These are phyloP conservation scores for Microthlaspi erraticum DNA, from an alignment of 345 rosid species.

Conservation along the genomic window DNA sequence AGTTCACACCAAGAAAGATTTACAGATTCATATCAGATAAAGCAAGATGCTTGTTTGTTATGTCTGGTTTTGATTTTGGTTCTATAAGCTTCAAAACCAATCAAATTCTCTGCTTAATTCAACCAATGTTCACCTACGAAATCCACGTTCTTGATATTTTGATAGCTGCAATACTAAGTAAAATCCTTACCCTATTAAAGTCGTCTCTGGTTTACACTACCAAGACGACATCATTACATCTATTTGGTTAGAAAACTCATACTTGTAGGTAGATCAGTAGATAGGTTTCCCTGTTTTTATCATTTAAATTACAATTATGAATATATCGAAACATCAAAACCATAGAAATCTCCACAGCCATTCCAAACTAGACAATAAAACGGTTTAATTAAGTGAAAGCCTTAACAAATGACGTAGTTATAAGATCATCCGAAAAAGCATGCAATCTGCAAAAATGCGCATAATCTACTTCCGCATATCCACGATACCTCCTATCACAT, in stretches of 20 bases:
- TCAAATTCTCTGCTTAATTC: neutral
- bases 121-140: neutral
- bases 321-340: slow-evolving; percentile 8
- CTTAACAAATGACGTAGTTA: no score
- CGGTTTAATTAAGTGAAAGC: no score
- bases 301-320: slow-evolving; percentile 3
- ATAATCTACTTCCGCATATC: no score
- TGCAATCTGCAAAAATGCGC: no score
- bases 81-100: neutral
- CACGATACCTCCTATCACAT: no score
- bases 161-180: neutral
- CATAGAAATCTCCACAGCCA: neutral
- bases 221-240: neutral
- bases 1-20: slow-evolving; percentile 11
- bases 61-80: slow-evolving; percentile 9
- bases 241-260: slow-evolving; percentile 8
- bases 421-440: no score
- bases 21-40: slow-evolving; percentile 6
- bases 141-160: neutral
- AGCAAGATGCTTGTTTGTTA: slow-evolving; percentile 2
- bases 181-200: neutral
- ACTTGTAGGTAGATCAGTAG: neutral
- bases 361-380: slow-evolving; percentile 1
- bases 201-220: neutral
- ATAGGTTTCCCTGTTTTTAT: neutral